A percentile compares a stretch with the other conserved stretches of the same genome.
Conservation (phyloP, 805 yeast species). For the Brettanomyces nanus region DNA sequence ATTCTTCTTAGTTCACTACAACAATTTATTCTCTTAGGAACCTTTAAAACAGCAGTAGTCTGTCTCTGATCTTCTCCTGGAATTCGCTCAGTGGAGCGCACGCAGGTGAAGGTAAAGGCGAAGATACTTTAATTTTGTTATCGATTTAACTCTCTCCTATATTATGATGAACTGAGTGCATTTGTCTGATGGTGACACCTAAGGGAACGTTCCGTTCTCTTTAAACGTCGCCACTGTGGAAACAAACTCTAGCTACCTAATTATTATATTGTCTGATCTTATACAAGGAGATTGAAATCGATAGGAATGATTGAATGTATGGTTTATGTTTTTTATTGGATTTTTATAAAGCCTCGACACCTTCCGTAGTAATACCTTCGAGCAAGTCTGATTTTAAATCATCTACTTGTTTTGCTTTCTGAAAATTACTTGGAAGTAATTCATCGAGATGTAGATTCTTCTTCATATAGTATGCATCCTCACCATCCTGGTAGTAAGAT, state of each 20-base stretch:
- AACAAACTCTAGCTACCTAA: slow-evolving; percentile 92
- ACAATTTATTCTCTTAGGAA: too few relatives aligned
- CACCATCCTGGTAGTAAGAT: slow-evolving; percentile 94
- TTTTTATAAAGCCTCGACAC: neutral
- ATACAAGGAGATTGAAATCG: neutral
- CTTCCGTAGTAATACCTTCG: slow-evolving; percentile 21
- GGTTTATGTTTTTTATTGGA: neutral
- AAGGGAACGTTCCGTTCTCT: slow-evolving; percentile 23
- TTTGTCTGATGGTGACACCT: slow-evolving; percentile 78
- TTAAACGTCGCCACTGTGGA: slow-evolving; percentile 80
- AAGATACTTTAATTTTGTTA: neutral
- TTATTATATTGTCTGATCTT: slow-evolving; percentile 3
- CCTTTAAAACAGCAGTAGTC: too few relatives aligned
- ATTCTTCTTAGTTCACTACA: too few relatives aligned
- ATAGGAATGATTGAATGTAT: neutral
- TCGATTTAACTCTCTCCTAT: neutral
- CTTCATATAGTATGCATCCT: slow-evolving; percentile 95
- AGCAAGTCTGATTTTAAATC: slow-evolving; percentile 45
- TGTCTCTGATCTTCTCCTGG: neutral
- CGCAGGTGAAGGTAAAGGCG: neutral
- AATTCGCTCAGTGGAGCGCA: neutral
- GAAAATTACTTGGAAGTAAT: slow-evolving; percentile 49
- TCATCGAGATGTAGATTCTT: slow-evolving; percentile 56
- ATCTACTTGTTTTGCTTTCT: slow-evolving; percentile 42
- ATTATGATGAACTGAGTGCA: slow-evolving; percentile 94